Percentiles rank a stretch among this genome's conserved stretches.
phyloP scores from a whole-genome alignment of 768 basidiomycete species.

The Russula compacta region DNA sequence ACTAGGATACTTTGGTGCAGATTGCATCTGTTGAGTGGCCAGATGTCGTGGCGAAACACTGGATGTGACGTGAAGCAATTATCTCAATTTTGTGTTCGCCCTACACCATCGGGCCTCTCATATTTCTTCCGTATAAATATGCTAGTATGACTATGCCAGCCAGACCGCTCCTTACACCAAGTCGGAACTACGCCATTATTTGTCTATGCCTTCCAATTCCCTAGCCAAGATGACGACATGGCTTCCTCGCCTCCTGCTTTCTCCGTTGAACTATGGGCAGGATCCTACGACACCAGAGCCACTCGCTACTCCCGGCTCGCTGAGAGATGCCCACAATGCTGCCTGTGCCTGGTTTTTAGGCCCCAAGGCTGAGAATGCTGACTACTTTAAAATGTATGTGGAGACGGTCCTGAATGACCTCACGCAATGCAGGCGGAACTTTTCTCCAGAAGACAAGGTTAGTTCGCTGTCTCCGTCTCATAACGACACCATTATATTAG shows the following conservation, averaged over 20 bases:
- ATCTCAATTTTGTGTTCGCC: neutral
- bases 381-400: constrained; percentile 25
- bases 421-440: constrained; percentile 22
- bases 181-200: neutral
- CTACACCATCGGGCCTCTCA: neutral
- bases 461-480: neutral
- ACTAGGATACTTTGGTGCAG: too few relatives aligned
- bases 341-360: constrained; percentile 34
- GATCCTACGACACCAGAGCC: neutral
- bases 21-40: too few relatives aligned
- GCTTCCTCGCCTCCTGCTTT: neutral
- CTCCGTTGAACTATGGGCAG: neutral
- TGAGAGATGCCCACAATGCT: constrained; percentile 20
- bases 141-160: neutral
- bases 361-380: constrained; percentile 32
- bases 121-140: neutral
- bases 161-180: neutral
- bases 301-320: neutral
- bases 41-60: too few relatives aligned
- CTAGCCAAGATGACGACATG: neutral
- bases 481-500: neutral
- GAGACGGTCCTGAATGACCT: constrained; percentile 23
- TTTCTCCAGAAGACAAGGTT: constrained; percentile 28
- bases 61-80: too few relatives aligned
- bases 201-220: neutral